Conservation (phyloP, 2,329 filamentous ascomycete genomes). For the Hysterium pulicare region DNA sequence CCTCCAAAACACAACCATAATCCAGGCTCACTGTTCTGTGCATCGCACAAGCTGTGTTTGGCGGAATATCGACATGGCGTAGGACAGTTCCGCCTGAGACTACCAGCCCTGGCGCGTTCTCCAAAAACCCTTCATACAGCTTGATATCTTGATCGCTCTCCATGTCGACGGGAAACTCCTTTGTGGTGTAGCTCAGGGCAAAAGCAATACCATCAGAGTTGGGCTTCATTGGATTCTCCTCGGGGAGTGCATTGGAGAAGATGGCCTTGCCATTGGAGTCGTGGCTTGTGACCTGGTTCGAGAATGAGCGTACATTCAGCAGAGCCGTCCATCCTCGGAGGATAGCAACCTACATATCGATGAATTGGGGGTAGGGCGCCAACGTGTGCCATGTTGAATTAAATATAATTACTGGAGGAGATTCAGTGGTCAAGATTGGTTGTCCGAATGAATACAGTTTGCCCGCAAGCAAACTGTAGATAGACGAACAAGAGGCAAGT, state of each 20-base stretch:
- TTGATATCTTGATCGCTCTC: conserved; percentile 45
- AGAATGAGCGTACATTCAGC: not conserved
- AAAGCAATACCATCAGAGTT: conserved; percentile 47
- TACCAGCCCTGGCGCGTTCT: conserved; percentile 48
- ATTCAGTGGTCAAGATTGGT: no score
- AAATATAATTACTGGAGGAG: no score
- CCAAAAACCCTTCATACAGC: conserved; percentile 44
- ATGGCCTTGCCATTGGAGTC: conserved; percentile 30
- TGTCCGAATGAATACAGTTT: no score
- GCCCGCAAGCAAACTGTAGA: no score
- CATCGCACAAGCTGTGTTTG: conserved; percentile 35
- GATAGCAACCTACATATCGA: no score
- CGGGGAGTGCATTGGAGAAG: conserved; percentile 31
- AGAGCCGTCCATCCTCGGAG: no score
- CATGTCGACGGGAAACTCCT: conserved; percentile 46
- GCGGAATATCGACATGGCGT: conserved; percentile 39
- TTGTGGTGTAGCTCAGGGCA: conserved; percentile 49
- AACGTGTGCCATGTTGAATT: conserved; percentile 28
- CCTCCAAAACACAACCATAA: conserved; percentile 33
- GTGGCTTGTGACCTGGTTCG: conserved; percentile 34
- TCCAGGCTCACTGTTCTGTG: conserved; percentile 40
- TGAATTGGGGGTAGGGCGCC: conserved; percentile 30
- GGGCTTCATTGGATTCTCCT: conserved; percentile 34
- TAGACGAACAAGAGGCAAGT: no score
- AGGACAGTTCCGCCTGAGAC: conserved; percentile 48